Base-by-base conservation (phyloP, 495 filamentous ascomycete species). In the Penicillium pulvis region DNA sequence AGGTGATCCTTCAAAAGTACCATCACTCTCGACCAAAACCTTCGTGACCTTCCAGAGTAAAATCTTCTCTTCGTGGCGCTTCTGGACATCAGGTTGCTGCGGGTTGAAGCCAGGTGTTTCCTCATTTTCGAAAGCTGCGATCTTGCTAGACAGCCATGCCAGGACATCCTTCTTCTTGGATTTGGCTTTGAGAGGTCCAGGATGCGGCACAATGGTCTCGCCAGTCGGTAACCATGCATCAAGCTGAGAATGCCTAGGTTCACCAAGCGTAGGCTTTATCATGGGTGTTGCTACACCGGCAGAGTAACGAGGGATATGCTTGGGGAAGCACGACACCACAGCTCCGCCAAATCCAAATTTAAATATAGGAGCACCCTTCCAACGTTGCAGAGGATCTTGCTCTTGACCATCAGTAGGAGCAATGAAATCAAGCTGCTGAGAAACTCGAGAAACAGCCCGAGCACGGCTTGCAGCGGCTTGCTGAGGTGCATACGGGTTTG, bases 141-240 rank as follows among this genome's bases (percentile, higher is more conserved):
- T 91, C 42, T 86, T 88, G 61, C 81, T 79, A 3, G 76, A 85
- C 33, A 99, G 77, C 94, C 95, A 99, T 5, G 87, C 71, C 39
- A 93, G 54, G 4, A 90, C 82, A 55, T 99, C 95, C 74, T 98
- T 98, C 78, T 98, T 99, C 80, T 93, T 97, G 1, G 85, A 85
- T 67, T 98, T 97, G 33, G 84, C 79, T 75, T 86, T 92, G 10
- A 97, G 76, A 17, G 95, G 93, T 0, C 95, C 95, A 1, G 95
- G 95, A 67, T 98, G 97, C 59, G 85, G 89, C 14, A 85, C 82
- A 52, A 94, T 77, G 8, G 82, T 80, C 46, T 93, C 90, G 41
- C 83, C 75, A 11, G 92, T 66, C 8, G 89, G 86, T 36, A 89
- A 69, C 52, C 88, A 79, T 43, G 91, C 83, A 68, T 85, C 92